Evolutionary conservation across 495 filamentous ascomycete species (phyloP), one percentile per base, ranked within the genome.

Genomic region (Trichoderma gamsii): DNA sequence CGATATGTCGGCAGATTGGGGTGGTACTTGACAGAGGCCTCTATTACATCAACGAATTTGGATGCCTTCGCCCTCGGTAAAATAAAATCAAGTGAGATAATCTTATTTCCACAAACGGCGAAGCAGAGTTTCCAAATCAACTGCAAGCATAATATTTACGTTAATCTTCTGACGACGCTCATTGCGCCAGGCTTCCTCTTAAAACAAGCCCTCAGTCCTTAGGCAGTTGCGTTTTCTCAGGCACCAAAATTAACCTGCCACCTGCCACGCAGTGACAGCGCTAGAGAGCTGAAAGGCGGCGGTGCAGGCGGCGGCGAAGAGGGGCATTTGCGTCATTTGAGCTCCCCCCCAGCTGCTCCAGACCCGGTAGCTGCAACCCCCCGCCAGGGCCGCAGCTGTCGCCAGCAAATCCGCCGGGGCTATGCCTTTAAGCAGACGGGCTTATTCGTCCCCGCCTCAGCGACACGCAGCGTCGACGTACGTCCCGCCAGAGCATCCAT

Each of bases 311-410:
- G 18, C 43, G 21, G 18, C 49, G 9, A 32, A 61, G 56, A 61
- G 56, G 56, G 56, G 56, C 56, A 32, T 32, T 21, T 61, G 56
- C 56, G 56, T 61, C 56, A 61, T 61, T 61, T 61, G 56, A 61
- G 56, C 56, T 61, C 23, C 56, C 56, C 56, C 56, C 27, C n/a
- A 61, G 56, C 56, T 61, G 23, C 7, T 61, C 25, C 12, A 27
- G 56, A 61, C 56, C 56, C 56, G 56, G 1, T 61, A 61, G 11
- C 3, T 61, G 56, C 56, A 61, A 29, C 15, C 12, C 56, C 3
- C 56, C 12, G 7, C 56, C n/a, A 49, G n/a, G 2, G 44, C 44
- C n/a, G 3, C 13, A 11, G 44, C 44, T 49, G 44, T n/a, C 44
- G n/a, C n/a, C 44, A 4, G 9, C 21, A 11, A 25, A 12, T 25